A percentile compares a stretch with the other conserved stretches of the same genome.
Conservation (phyloP, 1,284 basidiomycete genomes). For the Entoloma clypeatum region DNA sequence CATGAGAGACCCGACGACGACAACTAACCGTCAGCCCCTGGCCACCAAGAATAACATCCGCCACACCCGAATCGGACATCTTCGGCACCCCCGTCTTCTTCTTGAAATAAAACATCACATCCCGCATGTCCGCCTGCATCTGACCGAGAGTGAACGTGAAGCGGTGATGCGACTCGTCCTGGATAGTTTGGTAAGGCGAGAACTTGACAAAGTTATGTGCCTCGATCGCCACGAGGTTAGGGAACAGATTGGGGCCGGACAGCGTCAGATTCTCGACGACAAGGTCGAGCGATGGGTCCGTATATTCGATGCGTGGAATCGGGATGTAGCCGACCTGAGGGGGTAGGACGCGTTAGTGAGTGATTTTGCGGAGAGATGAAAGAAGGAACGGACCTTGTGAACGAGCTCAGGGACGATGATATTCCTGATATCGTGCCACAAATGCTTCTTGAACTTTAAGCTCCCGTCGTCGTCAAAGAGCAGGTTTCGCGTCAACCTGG, state of each 20-base stretch:
- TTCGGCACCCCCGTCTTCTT: conserved; percentile 79
- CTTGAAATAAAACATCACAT: conserved; percentile 85
- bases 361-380: not conserved
- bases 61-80: conserved; percentile 86
- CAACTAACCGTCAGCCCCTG: conserved; percentile 58
- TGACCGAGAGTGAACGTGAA: conserved; percentile 74
- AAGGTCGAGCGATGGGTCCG: conserved; percentile 81
- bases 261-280: conserved; percentile 93
- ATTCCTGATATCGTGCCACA: conserved; percentile 84
- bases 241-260: conserved; percentile 80
- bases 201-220: conserved; percentile 84
- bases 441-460: conserved; percentile 82
- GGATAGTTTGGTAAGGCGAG: conserved; percentile 63
- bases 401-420: conserved; percentile 83
- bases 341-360: not conserved
- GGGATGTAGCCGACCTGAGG: conserved; percentile 80
- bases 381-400: conserved; percentile 46
- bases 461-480: conserved; percentile 85
- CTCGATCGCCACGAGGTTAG: conserved; percentile 78
- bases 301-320: conserved; percentile 89
- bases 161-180: conserved; percentile 63
- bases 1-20: not conserved
- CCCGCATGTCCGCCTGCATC: conserved; percentile 93
- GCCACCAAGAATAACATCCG: conserved; percentile 87
- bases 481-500: conserved; percentile 78